Evolutionary conservation across 768 basidiomycete species (phyloP), one percentile per base, ranked within the genome.

Genomic region (Trametes gibbosa): DNA sequence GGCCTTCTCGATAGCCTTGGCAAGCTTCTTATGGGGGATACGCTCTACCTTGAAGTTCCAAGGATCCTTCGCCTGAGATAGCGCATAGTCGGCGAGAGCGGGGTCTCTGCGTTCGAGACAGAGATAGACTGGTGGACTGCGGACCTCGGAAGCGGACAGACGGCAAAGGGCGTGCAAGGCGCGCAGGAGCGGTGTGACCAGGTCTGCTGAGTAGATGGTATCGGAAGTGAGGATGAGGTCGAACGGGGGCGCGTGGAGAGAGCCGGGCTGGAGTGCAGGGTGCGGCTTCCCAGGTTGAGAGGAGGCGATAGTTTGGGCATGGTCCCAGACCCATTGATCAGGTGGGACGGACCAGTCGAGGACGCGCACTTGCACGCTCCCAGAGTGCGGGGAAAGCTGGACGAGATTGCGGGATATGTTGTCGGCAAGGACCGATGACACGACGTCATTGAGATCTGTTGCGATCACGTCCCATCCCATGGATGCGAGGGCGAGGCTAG

Each of bases 191-290:
- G 90, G 92, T 16, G 77, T 68, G 34, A 86, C 72, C 46, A 95
- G 84, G 3, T 79, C 74, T 2, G 77, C 66, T 25, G 77, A 69
- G 70, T 94, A 95, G 39, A 95, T 74, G 0, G 94, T 95, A 72
- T 96, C 94, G 52, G 93, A 86, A 12, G 91, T 84, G 52, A 89
- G 70, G 63, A 97, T 85, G 65, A 93, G 77, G 72, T 92, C 86
- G 75, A 87, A 89, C 0, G 85, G 85, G 8, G 85, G 82, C 17
- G 64, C 63, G 14, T 84, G 75, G 42, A 63, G 48, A 32, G 53
- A 16, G 35, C 29, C 32, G 14, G 53, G 56, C 21, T 53, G 51
- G 17, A 56, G 61, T 13, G 48, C 43, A 21, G 54, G 32, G 24
- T 53, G 14, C 12, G 47, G n/a, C 25, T 52, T 57, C 43, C 45